Conservation (phyloP, 2,329 filamentous ascomycete species). For the Phialophora tarda region DNA sequence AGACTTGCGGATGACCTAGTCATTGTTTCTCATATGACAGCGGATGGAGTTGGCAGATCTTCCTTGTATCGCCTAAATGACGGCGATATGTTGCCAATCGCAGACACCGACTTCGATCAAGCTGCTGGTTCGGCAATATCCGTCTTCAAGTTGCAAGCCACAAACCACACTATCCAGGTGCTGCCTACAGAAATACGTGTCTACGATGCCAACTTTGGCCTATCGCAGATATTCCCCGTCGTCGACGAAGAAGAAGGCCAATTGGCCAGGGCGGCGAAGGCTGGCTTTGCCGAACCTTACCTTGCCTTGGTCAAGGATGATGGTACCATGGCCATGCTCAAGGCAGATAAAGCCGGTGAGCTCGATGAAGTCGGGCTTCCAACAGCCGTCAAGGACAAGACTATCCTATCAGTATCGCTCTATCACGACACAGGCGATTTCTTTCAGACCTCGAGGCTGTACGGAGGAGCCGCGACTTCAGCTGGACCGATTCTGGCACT, state of each 20-base stretch:
- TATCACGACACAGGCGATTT: constrained; percentile 71
- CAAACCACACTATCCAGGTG: constrained; percentile 84
- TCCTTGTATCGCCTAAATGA: constrained; percentile 78
- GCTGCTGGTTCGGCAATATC: constrained; percentile 86
- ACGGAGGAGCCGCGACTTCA: constrained; percentile 36
- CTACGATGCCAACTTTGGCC: constrained; percentile 86
- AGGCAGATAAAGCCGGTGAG: constrained; percentile 80
- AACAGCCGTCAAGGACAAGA: constrained; percentile 64
- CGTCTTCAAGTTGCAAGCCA: constrained; percentile 79
- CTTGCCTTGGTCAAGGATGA: constrained; percentile 84
- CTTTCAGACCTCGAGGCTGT: constrained; percentile 59
- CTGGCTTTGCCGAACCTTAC: constrained; percentile 86
- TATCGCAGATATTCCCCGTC: constrained; percentile 91
- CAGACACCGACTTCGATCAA: constrained; percentile 87
- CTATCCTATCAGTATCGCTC: constrained; percentile 83
- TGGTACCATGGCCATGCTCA: constrained; percentile 75
- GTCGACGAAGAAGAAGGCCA: constrained; percentile 85
- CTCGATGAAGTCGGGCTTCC: constrained; percentile 78
- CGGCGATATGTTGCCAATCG: constrained; percentile 74
- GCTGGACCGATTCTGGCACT: constrained; percentile 68
- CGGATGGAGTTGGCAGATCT: constrained; percentile 73
- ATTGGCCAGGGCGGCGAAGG: constrained; percentile 74
- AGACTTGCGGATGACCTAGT: constrained; percentile 71
- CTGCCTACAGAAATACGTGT: constrained; percentile 84
- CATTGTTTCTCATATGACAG: constrained; percentile 74